A percentile compares a stretch with the other conserved stretches of the same genome.
These are phyloP conservation scores for Candida boleticola DNA, from an alignment of 805 yeast species.

Conservation along the genomic window DNA sequence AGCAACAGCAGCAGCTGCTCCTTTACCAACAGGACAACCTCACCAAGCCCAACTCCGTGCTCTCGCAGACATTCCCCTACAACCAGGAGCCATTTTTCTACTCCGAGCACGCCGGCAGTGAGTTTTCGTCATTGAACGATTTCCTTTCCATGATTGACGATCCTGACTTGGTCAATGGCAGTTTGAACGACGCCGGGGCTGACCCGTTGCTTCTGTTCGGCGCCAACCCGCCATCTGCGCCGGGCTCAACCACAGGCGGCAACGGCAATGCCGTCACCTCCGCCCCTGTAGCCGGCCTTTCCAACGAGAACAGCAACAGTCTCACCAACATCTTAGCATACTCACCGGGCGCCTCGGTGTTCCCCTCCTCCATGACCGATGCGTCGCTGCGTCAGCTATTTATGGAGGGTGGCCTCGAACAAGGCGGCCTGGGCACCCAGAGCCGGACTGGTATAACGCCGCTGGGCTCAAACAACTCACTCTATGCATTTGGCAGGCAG, in stretches of 20 bases:
- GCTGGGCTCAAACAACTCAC: not conserved
- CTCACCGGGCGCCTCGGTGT: slow-evolving; percentile 26
- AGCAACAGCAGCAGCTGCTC: too few relatives aligned
- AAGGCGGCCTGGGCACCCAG: not conserved
- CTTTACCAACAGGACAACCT: slow-evolving; percentile 7
- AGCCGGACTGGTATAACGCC: not conserved
- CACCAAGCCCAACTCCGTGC: slow-evolving; percentile 22
- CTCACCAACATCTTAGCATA: slow-evolving; percentile 24
- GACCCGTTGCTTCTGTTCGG: slow-evolving; percentile 25
- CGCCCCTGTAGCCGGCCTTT: slow-evolving; percentile 2
- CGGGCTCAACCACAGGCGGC: slow-evolving; percentile 5
- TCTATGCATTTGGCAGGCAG: too few relatives aligned
- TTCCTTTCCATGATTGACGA: slow-evolving; percentile 89
- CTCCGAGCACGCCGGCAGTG: slow-evolving; percentile 91
- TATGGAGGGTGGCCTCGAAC: not conserved
- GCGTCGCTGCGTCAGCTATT: slow-evolving; percentile 3
- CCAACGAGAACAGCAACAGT: slow-evolving; percentile 12
- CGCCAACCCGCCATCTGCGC: not conserved
- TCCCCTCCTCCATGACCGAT: slow-evolving; percentile 12
- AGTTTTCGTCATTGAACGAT: slow-evolving; percentile 85
- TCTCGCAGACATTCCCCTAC: slow-evolving; percentile 42
- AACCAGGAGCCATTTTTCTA: slow-evolving; percentile 76
- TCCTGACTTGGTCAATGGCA: slow-evolving; percentile 59
- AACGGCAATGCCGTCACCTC: slow-evolving; percentile 5
- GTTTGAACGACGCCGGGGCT: slow-evolving; percentile 22